Base-by-base conservation (phyloP, 768 basidiomycete genomes). In the Russula compacta region DNA sequence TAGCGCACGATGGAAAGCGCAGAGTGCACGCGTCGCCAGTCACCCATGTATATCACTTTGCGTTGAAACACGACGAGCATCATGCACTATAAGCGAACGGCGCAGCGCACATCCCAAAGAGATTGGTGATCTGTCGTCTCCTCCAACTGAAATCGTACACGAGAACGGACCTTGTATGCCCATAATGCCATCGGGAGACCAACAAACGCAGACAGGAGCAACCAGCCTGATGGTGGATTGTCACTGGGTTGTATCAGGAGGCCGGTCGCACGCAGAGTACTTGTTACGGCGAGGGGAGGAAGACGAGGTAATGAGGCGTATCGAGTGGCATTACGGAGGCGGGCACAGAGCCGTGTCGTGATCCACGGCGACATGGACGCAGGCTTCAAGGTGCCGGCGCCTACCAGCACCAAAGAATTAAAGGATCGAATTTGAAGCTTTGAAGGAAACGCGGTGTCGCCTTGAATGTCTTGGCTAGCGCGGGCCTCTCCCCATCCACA, bases 11-110 rank as follows among this genome's bases (percentile, higher is more conserved):
- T 2, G 21, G 10, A 42, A 48, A 32, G 14, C 21, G 9, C 21
- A 36, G 49, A 44, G n/a, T 11, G 35, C 2, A 47, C 24, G 35
- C 21, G 8, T 47, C 12, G 6, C 21, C 6, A 63, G 49, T 33
- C 60, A 73, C 74, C 74, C 75, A 82, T 79, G 68, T 82, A 82
- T 21, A 82, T 79, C 42, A 82, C 74, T 51, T 74, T 75, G 2
- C 80, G 73, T 61, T 81, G 80, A 52, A 81, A 79, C 1, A 79
- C 32, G 4, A 79, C 67, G 68, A 81, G 71, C 72, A 81, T 75
- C 3, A 77, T 38, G 64, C 77, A 79, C 79, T 81, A 61, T 12
- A 29, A 29, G 24, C 24, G 24, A 29, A 29, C 24, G 24, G 9
- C 56, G 39, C 10, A 11, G 58, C 6, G 29, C 40, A 19, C 39